Evolutionary conservation across 2,329 filamentous ascomycete genomes (phyloP).

Genomic region (Monilinia polystroma): DNA sequence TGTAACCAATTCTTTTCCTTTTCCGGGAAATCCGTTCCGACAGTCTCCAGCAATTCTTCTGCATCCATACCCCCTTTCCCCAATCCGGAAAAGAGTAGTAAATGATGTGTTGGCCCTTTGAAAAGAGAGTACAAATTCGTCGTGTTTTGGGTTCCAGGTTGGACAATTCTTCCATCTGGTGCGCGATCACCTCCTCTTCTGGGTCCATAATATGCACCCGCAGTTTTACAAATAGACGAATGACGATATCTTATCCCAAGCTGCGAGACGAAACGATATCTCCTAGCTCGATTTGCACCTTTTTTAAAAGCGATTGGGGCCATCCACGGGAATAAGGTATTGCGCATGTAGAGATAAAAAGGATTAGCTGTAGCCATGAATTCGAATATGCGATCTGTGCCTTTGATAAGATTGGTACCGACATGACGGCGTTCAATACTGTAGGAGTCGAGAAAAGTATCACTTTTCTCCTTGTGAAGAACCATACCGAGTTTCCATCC

Average conservation of each 20-base stretch:
- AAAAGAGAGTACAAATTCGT: conserved; percentile 37
- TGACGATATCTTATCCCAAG: conserved; percentile 46
- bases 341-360: conserved; percentile 43
- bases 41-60: conserved; percentile 26
- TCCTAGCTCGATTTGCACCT: conserved; percentile 27
- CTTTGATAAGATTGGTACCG: conserved; percentile 45
- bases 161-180: conserved; percentile 42
- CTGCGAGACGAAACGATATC: conserved; percentile 45
- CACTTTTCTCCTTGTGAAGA: conserved; percentile 39
- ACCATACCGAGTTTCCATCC: conserved; percentile 41
- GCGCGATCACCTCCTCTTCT: conserved; percentile 50
- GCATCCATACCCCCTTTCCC: conserved; percentile 23
- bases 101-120: conserved; percentile 35
- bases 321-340: conserved; percentile 44
- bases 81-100: conserved; percentile 41
- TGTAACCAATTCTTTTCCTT: conserved; percentile 16
- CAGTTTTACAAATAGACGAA: conserved; percentile 43
- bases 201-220: conserved; percentile 38
- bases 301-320: conserved; percentile 41
- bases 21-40: conserved; percentile 20
- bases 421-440: conserved; percentile 49
- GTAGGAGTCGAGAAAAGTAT: conserved; percentile 49
- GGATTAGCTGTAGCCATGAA: conserved; percentile 42
- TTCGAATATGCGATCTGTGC: conserved; percentile 46
- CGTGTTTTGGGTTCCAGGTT: conserved; percentile 20